phyloP scores from a whole-genome alignment of 2,329 filamentous ascomycete genomes.

The Alternaria brassicicola region DNA sequence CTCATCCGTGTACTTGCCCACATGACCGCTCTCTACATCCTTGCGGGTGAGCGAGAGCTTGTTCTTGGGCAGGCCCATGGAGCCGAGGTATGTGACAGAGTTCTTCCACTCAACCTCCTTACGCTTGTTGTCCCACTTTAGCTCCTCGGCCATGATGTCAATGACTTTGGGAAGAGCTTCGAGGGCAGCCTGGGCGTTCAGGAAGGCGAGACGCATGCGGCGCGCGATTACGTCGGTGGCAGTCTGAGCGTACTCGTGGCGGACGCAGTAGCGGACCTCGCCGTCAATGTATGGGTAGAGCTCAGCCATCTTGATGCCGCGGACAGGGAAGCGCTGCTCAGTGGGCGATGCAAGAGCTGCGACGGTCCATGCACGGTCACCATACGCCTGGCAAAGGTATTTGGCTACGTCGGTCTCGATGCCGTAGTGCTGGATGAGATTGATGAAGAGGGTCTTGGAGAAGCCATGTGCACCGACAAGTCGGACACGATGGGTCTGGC shows the following conservation, averaged over 20 bases:
- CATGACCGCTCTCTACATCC: constrained; percentile 63
- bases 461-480: constrained; percentile 85
- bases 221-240: constrained; percentile 87
- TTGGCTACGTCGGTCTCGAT: constrained; percentile 91
- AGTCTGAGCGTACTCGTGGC: constrained; percentile 90
- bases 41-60: constrained; percentile 62
- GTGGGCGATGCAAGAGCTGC: constrained; percentile 80
- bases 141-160: constrained; percentile 85
- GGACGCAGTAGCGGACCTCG: constrained; percentile 85
- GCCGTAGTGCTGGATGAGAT: constrained; percentile 90
- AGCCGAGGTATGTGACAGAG: constrained; percentile 62
- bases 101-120: constrained; percentile 84
- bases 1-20: constrained; percentile 54
- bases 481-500: constrained; percentile 83
- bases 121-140: constrained; percentile 75
- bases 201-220: constrained; percentile 82
- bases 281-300: constrained; percentile 92
- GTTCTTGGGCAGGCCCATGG: constrained; percentile 66
- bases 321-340: constrained; percentile 78
- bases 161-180: constrained; percentile 85
- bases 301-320: constrained; percentile 77
- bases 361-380: constrained; percentile 90
- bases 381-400: constrained; percentile 85
- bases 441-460: constrained; percentile 91
- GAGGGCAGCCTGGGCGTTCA: constrained; percentile 89